Evolutionary conservation across 768 basidiomycete species (phyloP).

Genomic region (Boletales sp.): DNA sequence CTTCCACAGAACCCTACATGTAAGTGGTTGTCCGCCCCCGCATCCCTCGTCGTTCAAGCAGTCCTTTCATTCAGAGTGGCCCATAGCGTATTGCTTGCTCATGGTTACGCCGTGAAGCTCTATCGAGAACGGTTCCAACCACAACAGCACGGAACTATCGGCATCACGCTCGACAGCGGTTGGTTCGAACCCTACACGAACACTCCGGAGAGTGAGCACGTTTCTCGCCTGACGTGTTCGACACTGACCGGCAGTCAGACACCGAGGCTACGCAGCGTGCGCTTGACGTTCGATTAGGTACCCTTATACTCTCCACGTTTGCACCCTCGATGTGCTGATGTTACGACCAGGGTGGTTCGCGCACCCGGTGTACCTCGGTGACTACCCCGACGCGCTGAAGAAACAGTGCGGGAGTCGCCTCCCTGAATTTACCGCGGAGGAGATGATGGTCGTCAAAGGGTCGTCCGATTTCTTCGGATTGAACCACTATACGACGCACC

Average conservation of each 20-base stretch:
- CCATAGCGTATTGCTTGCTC: conserved; percentile 65
- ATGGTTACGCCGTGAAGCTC: conserved; percentile 65
- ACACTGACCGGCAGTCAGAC: conserved; percentile 37
- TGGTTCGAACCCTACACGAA: conserved; percentile 75
- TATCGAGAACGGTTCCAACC: conserved; percentile 69
- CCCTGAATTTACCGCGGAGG: conserved; percentile 57
- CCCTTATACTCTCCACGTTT: background rate
- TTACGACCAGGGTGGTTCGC: no score
- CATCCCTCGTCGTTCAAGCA: no score
- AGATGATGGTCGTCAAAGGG: conserved; percentile 55
- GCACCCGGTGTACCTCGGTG: no score
- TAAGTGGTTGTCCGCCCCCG: conserved; percentile 32
- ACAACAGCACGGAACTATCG: conserved; percentile 63
- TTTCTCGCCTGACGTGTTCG: background rate
- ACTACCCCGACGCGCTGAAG: conserved; percentile 60
- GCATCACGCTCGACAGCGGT: conserved; percentile 77
- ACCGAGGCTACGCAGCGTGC: conserved; percentile 69
- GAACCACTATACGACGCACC: conserved; percentile 76
- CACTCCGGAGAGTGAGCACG: conserved; percentile 52
- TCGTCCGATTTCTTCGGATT: conserved; percentile 76
- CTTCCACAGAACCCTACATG: conserved; percentile 71
- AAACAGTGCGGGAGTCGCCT: conserved; percentile 57
- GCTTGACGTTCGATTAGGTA: conserved; percentile 72
- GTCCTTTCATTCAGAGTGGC: conserved; percentile 47
- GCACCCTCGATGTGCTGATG: no score